Evolutionary conservation across 352 stramenopile species (phyloP), one percentile per base, ranked within the genome.

Genomic region (Poterioochromonas sp.): DNA sequence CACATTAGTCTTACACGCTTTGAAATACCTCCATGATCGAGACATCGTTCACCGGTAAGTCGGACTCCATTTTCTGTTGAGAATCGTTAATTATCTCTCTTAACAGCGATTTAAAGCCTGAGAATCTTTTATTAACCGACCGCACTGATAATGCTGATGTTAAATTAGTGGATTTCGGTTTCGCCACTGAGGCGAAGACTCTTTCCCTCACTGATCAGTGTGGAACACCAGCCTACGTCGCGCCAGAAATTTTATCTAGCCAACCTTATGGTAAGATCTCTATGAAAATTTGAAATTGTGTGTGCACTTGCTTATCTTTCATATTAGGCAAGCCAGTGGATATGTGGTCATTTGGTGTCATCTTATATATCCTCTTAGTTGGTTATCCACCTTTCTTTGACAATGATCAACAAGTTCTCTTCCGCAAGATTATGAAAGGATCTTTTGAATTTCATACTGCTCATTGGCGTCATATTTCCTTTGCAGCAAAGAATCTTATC

Each of bases 291-390:
- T 58, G 15, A 26, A 15, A 15, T 15, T 58, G 47, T 58, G 47
- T 58, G 47, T 15, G 47, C 26, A 26, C 26, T 15, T 15, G 47
- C 26, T 15, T 58, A 26, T 58, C 15, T 15, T 15, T 58, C 15
- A 15, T 26, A 26, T 98, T 97, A 80, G 92, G 93, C 65, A 85
- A 88, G 22, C 85, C 90, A 80, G 90, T 94, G 1, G 93, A 97
- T 80, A 91, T 97, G 79, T 98, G 92, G 91, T 94, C 86, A 83
- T 87, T 97, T 35, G 92, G 94, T 15, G 93, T 98, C 43, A 97
- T 98, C 80, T 86, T 89, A 20, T 95, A 93, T 83, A 94, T 95
- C 79, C 80, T 95, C 64, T 83, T 93, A 40, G 80, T 65, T 20
- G 79, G 85, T 0, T 92, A 93, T 79, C 88, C 88, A 51, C 89